A percentile compares a stretch with the other conserved stretches of the same genome.
These are phyloP conservation scores for Xylaria bambusicola DNA, from an alignment of 495 filamentous ascomycete species.

Conservation along the genomic window DNA sequence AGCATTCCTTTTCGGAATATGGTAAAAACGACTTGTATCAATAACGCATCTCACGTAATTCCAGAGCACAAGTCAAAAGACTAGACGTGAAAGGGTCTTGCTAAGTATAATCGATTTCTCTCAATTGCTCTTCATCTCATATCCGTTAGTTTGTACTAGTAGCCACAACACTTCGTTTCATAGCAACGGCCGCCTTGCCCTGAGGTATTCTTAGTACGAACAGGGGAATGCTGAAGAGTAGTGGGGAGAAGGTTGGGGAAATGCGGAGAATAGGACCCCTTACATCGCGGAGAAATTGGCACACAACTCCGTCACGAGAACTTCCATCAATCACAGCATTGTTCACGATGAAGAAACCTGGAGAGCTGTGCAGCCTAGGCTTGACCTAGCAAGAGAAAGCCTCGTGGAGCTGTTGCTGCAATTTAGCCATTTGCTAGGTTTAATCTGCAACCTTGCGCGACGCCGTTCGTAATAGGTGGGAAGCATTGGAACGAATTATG, in stretches of 20 bases:
- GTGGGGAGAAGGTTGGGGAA: conserved; percentile 9
- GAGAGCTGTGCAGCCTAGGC: background rate
- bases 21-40: too few relatives aligned
- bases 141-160: too few relatives aligned
- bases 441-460: background rate
- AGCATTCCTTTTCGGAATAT: too few relatives aligned
- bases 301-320: background rate
- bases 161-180: too few relatives aligned
- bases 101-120: too few relatives aligned
- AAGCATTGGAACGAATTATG: background rate
- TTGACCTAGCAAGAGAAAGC: background rate
- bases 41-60: too few relatives aligned
- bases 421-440: conserved; percentile 3
- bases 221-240: background rate
- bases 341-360: background rate
- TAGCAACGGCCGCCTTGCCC: too few relatives aligned
- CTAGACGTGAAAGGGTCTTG: too few relatives aligned
- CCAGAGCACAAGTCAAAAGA: too few relatives aligned
- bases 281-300: conserved; percentile 8
- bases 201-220: too few relatives aligned
- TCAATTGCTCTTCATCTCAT: too few relatives aligned
- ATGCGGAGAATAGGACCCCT: conserved; percentile 7
- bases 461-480: conserved; percentile 7
- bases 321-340: conserved; percentile 17
- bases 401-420: background rate